phyloP scores from a whole-genome alignment of 192 early-diverging fungal species.

The Diversispora eburnea region DNA sequence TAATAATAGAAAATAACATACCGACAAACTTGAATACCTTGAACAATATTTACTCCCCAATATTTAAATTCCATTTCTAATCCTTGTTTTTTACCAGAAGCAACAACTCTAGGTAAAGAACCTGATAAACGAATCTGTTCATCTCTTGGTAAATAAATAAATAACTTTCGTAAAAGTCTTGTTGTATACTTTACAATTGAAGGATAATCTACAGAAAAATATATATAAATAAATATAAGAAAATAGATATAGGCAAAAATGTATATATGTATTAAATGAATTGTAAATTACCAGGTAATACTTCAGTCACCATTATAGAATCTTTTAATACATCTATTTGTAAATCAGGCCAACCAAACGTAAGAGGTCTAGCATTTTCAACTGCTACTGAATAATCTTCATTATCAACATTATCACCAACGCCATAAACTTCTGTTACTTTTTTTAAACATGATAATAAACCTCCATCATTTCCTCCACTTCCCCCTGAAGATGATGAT shows the following conservation, averaged over 20 bases:
- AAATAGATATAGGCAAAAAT: not conserved
- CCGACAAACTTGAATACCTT: conserved; percentile 49
- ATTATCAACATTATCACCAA: conserved; percentile 40
- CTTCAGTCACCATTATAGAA: conserved; percentile 65
- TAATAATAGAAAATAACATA: conserved; percentile 16
- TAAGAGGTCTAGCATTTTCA: conserved; percentile 24
- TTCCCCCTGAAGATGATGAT: not conserved
- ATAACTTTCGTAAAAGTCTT: conserved; percentile 61
- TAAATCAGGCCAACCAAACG: conserved; percentile 73
- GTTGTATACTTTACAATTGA: conserved; percentile 61
- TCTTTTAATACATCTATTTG: conserved; percentile 76
- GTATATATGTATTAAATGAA: not conserved
- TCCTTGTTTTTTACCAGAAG: conserved; percentile 50
- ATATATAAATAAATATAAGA: not conserved
- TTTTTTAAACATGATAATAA: conserved; percentile 61
- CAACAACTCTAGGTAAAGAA: conserved; percentile 53
- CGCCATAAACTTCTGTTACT: conserved; percentile 67
- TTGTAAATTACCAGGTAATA: conserved; percentile 56
- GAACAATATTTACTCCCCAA: conserved; percentile 57
- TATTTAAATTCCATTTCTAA: conserved; percentile 48
- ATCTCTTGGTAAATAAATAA: conserved; percentile 54
- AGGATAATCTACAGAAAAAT: conserved; percentile 47
- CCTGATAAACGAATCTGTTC: conserved; percentile 64
- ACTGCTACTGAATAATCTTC: not conserved
- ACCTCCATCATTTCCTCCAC: conserved; percentile 41